Conservation (phyloP, 257 asterid genomes). For the Pogostemon cablin region DNA sequence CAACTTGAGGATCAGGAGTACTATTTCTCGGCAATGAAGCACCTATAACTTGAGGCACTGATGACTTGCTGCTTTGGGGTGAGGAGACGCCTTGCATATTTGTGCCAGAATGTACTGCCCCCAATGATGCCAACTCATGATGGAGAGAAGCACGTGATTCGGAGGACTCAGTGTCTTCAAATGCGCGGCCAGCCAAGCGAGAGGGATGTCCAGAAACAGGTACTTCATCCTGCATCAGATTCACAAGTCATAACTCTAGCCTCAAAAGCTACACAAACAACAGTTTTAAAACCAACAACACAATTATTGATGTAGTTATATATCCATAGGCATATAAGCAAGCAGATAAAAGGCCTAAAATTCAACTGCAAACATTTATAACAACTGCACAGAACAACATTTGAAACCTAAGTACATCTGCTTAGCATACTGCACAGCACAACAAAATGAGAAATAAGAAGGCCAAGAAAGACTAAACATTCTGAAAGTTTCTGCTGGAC, state of each 20-base stretch:
- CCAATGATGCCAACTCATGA: constrained; percentile 45
- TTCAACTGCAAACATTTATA: background rate
- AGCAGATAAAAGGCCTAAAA: no score
- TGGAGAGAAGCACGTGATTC: constrained; percentile 43
- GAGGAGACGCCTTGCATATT: constrained; percentile 31
- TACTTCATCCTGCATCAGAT: constrained; percentile 53
- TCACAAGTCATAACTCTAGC: constrained; percentile 6
- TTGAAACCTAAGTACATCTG: background rate
- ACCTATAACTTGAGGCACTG: constrained; percentile 53
- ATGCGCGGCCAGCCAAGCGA: constrained; percentile 47
- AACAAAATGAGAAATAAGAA: background rate
- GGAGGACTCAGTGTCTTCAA: constrained; percentile 45
- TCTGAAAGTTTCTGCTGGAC: background rate
- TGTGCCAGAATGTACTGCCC: constrained; percentile 40
- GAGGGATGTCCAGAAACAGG: constrained; percentile 51
- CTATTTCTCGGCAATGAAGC: constrained; percentile 62
- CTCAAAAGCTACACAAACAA: constrained; percentile 18
- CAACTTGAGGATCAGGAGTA: constrained; percentile 65
- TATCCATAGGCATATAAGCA: background rate
- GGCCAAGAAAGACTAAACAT: background rate
- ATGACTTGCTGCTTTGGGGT: constrained; percentile 32
- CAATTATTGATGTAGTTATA: background rate
- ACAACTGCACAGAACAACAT: background rate
- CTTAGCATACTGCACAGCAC: background rate
- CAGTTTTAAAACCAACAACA: background rate